These are phyloP conservation scores for Plicaturopsis crispa DNA, from an alignment of 768 basidiomycete genomes.

Conservation along the genomic window DNA sequence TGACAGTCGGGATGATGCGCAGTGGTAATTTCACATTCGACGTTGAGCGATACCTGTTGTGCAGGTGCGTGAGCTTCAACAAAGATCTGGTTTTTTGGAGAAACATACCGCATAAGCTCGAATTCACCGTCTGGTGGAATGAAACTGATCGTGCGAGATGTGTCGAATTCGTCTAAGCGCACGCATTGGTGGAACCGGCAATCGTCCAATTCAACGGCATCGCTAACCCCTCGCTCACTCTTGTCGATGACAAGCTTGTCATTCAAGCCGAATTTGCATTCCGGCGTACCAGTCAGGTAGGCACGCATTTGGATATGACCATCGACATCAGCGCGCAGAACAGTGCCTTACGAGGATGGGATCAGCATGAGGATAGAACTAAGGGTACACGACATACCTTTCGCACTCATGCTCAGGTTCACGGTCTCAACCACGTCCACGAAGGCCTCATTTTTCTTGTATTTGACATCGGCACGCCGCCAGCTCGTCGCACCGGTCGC, in stretches of 20 bases:
- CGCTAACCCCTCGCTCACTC: constrained; percentile 30
- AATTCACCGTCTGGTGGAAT: constrained; percentile 99
- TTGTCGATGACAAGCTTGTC: constrained; percentile 98
- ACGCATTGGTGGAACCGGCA: constrained; percentile 99
- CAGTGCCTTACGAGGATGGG: constrained; percentile 47
- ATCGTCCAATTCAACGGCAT: constrained; percentile 94
- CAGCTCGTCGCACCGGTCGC: constrained; percentile 96
- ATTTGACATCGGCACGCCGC: constrained; percentile 93
- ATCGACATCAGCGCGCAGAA: constrained; percentile 93
- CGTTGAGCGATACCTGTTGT: constrained; percentile 83
- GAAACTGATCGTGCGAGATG: constrained; percentile 90
- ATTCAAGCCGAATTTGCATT: constrained; percentile 98
- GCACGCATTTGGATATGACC: constrained; percentile 98
- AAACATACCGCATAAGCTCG: constrained; percentile 85
- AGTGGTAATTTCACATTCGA: constrained; percentile 94
- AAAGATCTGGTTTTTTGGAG: background rate
- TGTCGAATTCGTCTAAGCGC: constrained; percentile 89
- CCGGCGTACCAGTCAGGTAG: constrained; percentile 92
- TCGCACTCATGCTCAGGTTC: constrained; percentile 95
- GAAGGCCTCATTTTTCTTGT: constrained; percentile 99
- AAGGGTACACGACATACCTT: constrained; percentile 45
- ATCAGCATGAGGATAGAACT: constrained; percentile 4
- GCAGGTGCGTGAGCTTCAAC: constrained; percentile 3
- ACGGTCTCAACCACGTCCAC: constrained; percentile 99
- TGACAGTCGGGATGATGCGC: constrained; percentile 82